A percentile compares a stretch with the other conserved stretches of the same genome.
Conservation (phyloP, 805 yeast genomes). For the Yarrowia porcina region DNA sequence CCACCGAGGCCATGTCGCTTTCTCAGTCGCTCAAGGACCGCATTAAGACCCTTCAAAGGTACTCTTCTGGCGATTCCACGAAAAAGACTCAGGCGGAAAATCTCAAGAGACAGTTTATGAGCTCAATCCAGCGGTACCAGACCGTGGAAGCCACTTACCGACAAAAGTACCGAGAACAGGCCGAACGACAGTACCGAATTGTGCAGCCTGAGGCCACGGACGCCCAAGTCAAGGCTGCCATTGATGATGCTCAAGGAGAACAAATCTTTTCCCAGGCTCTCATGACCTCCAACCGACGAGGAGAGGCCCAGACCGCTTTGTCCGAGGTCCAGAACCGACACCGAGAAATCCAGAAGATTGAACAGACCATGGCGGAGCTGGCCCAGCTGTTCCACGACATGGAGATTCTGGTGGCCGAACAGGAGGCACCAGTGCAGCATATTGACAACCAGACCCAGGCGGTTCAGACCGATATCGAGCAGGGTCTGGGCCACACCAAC, state of each 20-base stretch:
- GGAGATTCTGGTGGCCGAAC: slow-evolving; percentile 95
- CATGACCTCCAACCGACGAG: slow-evolving; percentile 40
- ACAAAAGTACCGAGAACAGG: slow-evolving; percentile 78
- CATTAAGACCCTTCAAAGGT: slow-evolving; percentile 70
- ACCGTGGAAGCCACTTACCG: slow-evolving; percentile 81
- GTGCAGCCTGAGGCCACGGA: slow-evolving; percentile 54
- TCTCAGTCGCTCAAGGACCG: slow-evolving; percentile 71
- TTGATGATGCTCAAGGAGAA: slow-evolving; percentile 75
- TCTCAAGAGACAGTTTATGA: slow-evolving; percentile 77
- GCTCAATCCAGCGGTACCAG: slow-evolving; percentile 81
- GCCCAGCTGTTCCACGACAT: slow-evolving; percentile 92
- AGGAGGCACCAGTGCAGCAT: slow-evolving; percentile 80
- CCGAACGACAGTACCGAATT: slow-evolving; percentile 87
- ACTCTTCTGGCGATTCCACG: slow-evolving; percentile 54
- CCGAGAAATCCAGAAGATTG: slow-evolving; percentile 89
- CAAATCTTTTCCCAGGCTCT: slow-evolving; percentile 91
- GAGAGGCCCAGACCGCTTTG: slow-evolving; percentile 88
- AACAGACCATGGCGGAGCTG: slow-evolving; percentile 91
- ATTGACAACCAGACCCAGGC: slow-evolving; percentile 73
- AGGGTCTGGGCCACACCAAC: slow-evolving; percentile 90
- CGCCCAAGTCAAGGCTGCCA: slow-evolving; percentile 78
- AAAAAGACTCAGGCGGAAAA: slow-evolving; percentile 89
- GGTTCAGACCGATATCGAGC: slow-evolving; percentile 88
- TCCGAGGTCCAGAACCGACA: slow-evolving; percentile 96
- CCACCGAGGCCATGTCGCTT: slow-evolving; percentile 71